Base-by-base conservation (phyloP, 2,329 filamentous ascomycete species). In the Pseudocercospora pini-densiflorae region DNA sequence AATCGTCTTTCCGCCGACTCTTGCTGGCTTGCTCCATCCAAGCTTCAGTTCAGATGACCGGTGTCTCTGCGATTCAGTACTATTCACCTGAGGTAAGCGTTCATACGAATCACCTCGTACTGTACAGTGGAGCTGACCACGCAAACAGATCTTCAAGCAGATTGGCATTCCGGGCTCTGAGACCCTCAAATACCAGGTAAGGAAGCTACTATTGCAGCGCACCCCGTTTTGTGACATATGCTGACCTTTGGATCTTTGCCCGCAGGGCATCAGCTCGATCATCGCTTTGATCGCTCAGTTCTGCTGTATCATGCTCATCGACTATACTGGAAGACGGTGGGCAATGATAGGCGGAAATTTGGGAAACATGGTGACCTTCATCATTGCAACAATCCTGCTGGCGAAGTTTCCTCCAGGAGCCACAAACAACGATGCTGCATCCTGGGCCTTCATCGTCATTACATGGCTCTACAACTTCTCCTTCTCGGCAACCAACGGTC, bases 381-480 rank as follows among this genome's bases (percentile, higher is more conserved):
- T 93, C 77, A 85, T 93, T 59, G 89, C 89, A 2, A 85, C 84
- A 0, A 79, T 84, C 12, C 75, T 88, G 61, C 77, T 88, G 9
- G 85, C 85, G 9, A 77, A 78, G 77, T 93, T 89, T 77, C 90
- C 90, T 1, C 86, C 90, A 1, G 81, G 84, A 1, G 78, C 77
- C 0, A 80, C 65, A 68, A 77, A 77, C 64, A 87, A 87, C 65
- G 79, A 79, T 47, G 80, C 82, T 5, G 89, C 89, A 0, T 84
- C 85, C 6, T 92, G 90, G 89, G 90, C 87, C 1, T 94, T 94
- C 78, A 94, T 94, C 68, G 85, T 88, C 73, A 84, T 87, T 72
- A 94, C 91, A 0, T 94, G 91, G 91, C 76, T 92, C 1, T 94
- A 92, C 83, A 93, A 94, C 79, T 90, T 93, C 81, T 89, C 85